phyloP scores from a whole-genome alignment of 257 asterid species.

The Paulownia fortunei region DNA sequence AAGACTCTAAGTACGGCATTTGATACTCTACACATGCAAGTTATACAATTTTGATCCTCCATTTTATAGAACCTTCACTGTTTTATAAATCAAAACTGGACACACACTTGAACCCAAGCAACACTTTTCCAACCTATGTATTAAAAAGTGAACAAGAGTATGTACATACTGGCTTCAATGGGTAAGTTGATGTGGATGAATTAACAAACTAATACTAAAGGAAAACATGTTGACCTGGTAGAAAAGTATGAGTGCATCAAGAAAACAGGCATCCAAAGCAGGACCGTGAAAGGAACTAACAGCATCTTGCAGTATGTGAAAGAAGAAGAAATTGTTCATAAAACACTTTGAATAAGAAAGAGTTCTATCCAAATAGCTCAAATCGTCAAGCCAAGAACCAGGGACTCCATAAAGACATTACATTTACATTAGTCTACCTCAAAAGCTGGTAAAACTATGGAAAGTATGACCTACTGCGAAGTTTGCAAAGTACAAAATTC shows the following conservation, averaged over 20 bases:
- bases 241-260: background rate
- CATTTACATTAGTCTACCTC: background rate
- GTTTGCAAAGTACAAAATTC: background rate
- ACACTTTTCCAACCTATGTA: background rate
- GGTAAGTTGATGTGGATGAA: background rate
- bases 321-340: background rate
- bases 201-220: background rate
- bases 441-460: background rate
- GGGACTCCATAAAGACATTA: background rate
- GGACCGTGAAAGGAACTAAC: background rate
- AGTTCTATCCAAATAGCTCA: background rate
- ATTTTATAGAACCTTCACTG: background rate
- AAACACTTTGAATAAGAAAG: background rate
- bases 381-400: background rate
- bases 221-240: background rate
- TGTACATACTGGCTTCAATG: background rate
- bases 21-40: background rate
- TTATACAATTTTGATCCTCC: background rate
- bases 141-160: background rate
- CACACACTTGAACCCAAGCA: too few relatives aligned
- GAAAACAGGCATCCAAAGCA: background rate
- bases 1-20: background rate
- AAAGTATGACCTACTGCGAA: background rate
- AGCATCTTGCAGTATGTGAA: background rate
- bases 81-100: too few relatives aligned